Conservation (phyloP, 805 yeast genomes). For the Ogataea dorogensis region DNA sequence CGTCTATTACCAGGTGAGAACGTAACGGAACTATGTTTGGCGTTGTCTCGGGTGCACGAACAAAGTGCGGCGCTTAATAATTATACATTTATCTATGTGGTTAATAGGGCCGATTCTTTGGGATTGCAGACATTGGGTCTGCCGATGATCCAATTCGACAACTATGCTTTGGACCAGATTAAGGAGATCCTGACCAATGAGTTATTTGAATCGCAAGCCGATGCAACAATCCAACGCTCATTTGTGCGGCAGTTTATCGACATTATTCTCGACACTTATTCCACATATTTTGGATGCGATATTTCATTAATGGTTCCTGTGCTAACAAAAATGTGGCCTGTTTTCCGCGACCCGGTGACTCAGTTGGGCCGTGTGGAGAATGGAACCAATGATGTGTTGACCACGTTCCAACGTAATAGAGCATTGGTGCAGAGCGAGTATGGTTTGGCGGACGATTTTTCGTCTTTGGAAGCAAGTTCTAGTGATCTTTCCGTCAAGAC, state of each 20-base stretch:
- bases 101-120: conserved; percentile 39
- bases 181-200: conserved; percentile 34
- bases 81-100: conserved; percentile 40
- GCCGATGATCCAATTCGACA: conserved; percentile 41
- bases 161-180: conserved; percentile 39
- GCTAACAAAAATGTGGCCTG: conserved; percentile 31
- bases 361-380: conserved; percentile 17
- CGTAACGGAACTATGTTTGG: conserved; percentile 39
- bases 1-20: conserved; percentile 32
- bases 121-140: conserved; percentile 37
- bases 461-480: conserved; percentile 6
- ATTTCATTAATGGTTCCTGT: conserved; percentile 36
- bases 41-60: conserved; percentile 45
- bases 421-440: conserved; percentile 25
- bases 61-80: conserved; percentile 32
- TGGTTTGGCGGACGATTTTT: conserved; percentile 25
- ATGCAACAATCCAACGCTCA: conserved; percentile 11
- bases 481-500: conserved; percentile 56
- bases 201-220: conserved; percentile 13
- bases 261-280: conserved; percentile 45
- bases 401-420: conserved; percentile 28
- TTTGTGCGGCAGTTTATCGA: conserved; percentile 39
- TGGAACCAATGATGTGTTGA: conserved; percentile 29
- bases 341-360: conserved; percentile 29
- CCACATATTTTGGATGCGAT: conserved; percentile 45